Base-by-base conservation (phyloP, 2,329 filamentous ascomycete species). In the Emergomyces orientalis region DNA sequence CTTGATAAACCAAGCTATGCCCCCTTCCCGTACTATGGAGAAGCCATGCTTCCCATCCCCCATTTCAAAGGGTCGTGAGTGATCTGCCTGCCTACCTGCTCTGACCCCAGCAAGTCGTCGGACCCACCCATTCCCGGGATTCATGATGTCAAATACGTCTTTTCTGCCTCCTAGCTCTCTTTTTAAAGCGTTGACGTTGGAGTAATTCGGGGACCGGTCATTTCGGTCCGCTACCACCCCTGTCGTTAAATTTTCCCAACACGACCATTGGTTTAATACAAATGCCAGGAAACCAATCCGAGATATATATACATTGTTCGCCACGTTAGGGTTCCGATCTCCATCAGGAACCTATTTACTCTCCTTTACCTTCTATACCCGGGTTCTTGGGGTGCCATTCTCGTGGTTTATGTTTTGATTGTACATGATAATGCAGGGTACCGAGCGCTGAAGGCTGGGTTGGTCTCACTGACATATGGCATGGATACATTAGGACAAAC, bases 371-470 rank as follows among this genome's bases (percentile, higher is more conserved):
- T 25, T 39, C n/a, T 25, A 39, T 37, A 9, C 2, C 13, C 7
- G 14, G 14, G 22, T 25, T 41, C 34, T 13, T 41, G 13, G 32
- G 19, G 6, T 19, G 22, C 27, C 27, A 47, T 47, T 34, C 9
- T 34, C 6, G 11, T 19, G 11, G 37, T 27, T n/a, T 41, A 37
- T 59, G 2, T 47, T 43, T 32, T 32, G 57, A 59, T 59, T 32
- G 27, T 47, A 11, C 27, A 34, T 47, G 41, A 45, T n/a, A 22
- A 60, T 60, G 59, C 59, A 60, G 32, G 45, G 37, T 52, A 54
- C 59, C 59, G 59, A 34, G 37, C 41, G 59, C 59, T 52, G 54
- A 30, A 9, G 43, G 13, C 19, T 54, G 3, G 25, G 30, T 43
- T 43, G 49, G 59, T 60, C 32, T 11, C 59, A 60, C 59, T 39